These are phyloP conservation scores for Lasiodiplodia theobromae DNA, from an alignment of 2,329 filamentous ascomycete species.

Conservation along the genomic window DNA sequence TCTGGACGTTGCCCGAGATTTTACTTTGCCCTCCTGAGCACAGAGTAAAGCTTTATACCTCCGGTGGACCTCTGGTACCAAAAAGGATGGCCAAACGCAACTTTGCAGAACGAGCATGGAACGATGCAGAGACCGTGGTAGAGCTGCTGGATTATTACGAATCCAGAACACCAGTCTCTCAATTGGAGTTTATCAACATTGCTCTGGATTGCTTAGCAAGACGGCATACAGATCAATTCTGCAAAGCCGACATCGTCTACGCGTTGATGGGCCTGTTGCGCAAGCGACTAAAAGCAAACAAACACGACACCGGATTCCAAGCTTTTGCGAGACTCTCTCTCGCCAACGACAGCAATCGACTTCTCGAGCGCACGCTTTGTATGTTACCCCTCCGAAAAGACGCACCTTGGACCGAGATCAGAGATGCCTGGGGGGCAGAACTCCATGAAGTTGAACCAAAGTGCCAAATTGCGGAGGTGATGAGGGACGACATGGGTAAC, in stretches of 20 bases:
- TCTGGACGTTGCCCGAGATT: slow-evolving; percentile 16
- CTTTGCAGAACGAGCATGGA: slow-evolving; percentile 24
- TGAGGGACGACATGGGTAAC: background rate
- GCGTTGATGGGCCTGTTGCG: slow-evolving; percentile 9
- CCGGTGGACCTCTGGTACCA: background rate
- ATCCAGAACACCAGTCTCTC: background rate
- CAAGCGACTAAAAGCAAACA: background rate
- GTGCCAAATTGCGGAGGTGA: background rate
- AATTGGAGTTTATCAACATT: slow-evolving; percentile 14
- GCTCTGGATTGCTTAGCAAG: slow-evolving; percentile 13
- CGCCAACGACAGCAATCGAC: slow-evolving; percentile 6
- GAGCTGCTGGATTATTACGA: slow-evolving; percentile 23
- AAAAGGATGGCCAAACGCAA: slow-evolving; percentile 15
- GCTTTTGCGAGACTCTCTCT: slow-evolving; percentile 19
- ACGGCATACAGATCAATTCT: slow-evolving; percentile 4
- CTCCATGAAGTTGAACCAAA: slow-evolving; percentile 4
- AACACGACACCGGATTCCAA: slow-evolving; percentile 1
- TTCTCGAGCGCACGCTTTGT: slow-evolving; percentile 10
- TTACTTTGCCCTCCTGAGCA: slow-evolving; percentile 1
- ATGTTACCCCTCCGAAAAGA: slow-evolving; percentile 2
- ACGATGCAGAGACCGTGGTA: background rate
- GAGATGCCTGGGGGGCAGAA: background rate
- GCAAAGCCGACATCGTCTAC: slow-evolving; percentile 10
- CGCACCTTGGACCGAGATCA: background rate
- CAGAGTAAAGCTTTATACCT: slow-evolving; percentile 3